Evolutionary conservation across 768 basidiomycete genomes (phyloP).

Genomic region (Pilatotrama ljubarskyi): DNA sequence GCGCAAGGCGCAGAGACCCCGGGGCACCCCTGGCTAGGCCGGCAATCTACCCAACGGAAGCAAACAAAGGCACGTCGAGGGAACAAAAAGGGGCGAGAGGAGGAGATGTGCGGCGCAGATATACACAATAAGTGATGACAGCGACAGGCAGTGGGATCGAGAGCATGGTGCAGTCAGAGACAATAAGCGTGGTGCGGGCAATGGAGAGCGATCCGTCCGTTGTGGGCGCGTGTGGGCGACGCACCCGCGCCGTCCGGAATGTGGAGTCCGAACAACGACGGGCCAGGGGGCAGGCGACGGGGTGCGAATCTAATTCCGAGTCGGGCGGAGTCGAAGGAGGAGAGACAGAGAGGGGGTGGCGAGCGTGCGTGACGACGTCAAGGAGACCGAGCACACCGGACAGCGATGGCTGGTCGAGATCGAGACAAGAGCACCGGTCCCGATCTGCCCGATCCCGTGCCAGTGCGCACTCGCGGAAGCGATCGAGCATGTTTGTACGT

Average conservation of each 20-base stretch:
- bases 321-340: conserved; percentile 6
- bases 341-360: not conserved
- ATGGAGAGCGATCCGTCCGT: conserved; percentile 4
- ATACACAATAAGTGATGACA: conserved; percentile 22
- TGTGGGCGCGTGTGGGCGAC: conserved; percentile 14
- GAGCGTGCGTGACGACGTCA: conserved; percentile 1
- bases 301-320: conserved; percentile 5
- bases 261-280: not conserved
- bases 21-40: not conserved
- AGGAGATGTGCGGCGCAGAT: conserved; percentile 4
- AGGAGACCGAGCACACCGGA: conserved; percentile 9
- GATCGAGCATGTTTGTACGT: not conserved
- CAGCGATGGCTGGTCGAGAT: conserved; percentile 6
- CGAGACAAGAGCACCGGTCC: conserved; percentile 4
- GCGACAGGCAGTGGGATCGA: conserved; percentile 8
- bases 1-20: not conserved
- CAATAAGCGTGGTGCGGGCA: conserved; percentile 11
- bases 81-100: conserved; percentile 2
- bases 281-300: not conserved
- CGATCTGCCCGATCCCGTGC: not conserved
- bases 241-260: not conserved
- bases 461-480: not conserved
- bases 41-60: conserved; percentile 9
- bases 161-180: conserved; percentile 10
- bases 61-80: conserved; percentile 13